Percentiles rank a stretch among this genome's conserved stretches.
phyloP scores from a whole-genome alignment of 23 red algal genomes.

The Rhodosorus marinus region DNA sequence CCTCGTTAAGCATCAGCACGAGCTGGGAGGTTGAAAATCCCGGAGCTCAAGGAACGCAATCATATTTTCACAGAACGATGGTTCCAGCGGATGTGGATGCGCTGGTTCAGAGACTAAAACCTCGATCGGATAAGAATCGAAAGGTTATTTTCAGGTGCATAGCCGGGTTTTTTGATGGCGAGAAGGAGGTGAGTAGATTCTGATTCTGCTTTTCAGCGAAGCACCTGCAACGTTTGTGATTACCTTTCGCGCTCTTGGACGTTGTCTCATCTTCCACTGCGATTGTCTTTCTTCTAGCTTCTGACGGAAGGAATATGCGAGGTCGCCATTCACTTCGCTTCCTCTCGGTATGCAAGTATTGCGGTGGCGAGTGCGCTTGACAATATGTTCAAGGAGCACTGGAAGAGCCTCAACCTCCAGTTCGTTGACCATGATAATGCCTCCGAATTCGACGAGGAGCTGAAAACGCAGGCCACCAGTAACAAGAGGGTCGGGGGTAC shows the following conservation, averaged over 20 bases:
- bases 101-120: too few relatives aligned
- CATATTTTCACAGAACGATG: too few relatives aligned
- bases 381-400: slow-evolving; percentile 42
- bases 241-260: too few relatives aligned
- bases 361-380: slow-evolving; percentile 51
- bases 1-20: too few relatives aligned
- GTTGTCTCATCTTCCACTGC: too few relatives aligned
- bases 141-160: slow-evolving; percentile 33
- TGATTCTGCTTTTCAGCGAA: too few relatives aligned
- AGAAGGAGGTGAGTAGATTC: slow-evolving; percentile 52
- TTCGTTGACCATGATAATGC: slow-evolving; percentile 11
- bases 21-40: too few relatives aligned
- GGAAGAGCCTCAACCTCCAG: slow-evolving; percentile 13
- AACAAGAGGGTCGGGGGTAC: slow-evolving; percentile 33
- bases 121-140: too few relatives aligned
- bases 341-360: slow-evolving; percentile 7
- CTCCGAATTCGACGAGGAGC: not conserved
- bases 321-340: slow-evolving; percentile 40
- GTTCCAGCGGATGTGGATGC: too few relatives aligned
- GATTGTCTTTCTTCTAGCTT: too few relatives aligned
- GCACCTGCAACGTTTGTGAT: too few relatives aligned
- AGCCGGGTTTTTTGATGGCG: slow-evolving; percentile 74
- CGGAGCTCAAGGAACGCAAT: too few relatives aligned
- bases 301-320: slow-evolving; percentile 7
- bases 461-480: not conserved